phyloP scores from a whole-genome alignment of 306 rosid species.

The Delonix regia region DNA sequence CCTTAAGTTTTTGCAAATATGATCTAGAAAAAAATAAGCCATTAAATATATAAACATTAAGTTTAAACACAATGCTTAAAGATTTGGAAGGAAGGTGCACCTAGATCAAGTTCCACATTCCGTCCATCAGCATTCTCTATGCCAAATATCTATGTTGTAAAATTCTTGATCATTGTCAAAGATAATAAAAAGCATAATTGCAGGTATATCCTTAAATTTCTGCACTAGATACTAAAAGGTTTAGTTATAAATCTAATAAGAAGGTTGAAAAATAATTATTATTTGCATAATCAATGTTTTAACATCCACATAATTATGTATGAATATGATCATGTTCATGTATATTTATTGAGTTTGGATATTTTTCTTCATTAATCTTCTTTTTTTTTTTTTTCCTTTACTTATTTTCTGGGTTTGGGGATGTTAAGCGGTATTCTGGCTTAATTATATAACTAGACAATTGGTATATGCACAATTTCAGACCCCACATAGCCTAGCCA shows the following conservation, averaged over 20 bases:
- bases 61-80: background rate
- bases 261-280: conserved; percentile 1
- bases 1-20: background rate
- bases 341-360: background rate
- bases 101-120: background rate
- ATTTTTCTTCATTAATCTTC: background rate
- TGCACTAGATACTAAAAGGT: conserved; percentile 8
- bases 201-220: background rate
- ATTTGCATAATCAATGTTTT: conserved; percentile 12
- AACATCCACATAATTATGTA: conserved; percentile 30
- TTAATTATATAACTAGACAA: background rate
- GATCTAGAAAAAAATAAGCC: conserved; percentile 11
- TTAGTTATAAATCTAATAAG: conserved; percentile 14
- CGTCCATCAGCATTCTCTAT: background rate
- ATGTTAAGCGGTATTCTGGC: background rate
- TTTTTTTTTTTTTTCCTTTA: background rate
- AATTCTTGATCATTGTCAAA: background rate
- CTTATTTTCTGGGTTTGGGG: background rate
- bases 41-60: background rate
- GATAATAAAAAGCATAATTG: conserved; percentile 9
- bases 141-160: conserved; percentile 3
- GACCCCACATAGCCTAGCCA: background rate
- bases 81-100: too few relatives aligned
- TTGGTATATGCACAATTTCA: background rate
- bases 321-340: background rate